phyloP scores from a whole-genome alignment of 2,329 filamentous ascomycete genomes.

The Colletotrichum abscissum region DNA sequence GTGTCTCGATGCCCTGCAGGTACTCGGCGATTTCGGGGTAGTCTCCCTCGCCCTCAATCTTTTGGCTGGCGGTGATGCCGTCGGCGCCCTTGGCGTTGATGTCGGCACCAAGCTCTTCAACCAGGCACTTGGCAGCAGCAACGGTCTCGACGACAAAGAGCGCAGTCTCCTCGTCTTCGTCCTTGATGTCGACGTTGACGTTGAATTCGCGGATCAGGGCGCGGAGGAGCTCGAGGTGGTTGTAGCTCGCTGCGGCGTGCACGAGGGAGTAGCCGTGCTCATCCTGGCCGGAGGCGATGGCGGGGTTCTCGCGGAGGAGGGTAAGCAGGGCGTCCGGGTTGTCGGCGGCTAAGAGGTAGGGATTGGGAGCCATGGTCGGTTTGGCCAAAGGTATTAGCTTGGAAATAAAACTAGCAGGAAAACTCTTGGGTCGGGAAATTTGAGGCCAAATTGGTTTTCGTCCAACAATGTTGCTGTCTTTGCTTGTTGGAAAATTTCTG shows the following conservation, averaged over 20 bases:
- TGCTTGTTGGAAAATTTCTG: slow-evolving; percentile 34
- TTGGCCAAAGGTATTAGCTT: background rate
- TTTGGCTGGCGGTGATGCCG: slow-evolving; percentile 83
- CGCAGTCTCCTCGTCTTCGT: slow-evolving; percentile 95
- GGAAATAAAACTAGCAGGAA: background rate
- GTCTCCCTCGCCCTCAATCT: slow-evolving; percentile 82
- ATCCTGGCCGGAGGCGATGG: slow-evolving; percentile 85
- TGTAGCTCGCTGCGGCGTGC: slow-evolving; percentile 94
- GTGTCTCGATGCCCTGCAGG: slow-evolving; percentile 56
- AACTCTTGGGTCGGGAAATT: background rate
- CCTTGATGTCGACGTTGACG: slow-evolving; percentile 83
- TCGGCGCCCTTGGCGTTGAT: slow-evolving; percentile 74
- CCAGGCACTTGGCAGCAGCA: slow-evolving; percentile 80
- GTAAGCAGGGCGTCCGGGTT: slow-evolving; percentile 79
- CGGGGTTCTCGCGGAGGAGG: slow-evolving; percentile 78
- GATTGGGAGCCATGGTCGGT: slow-evolving; percentile 64
- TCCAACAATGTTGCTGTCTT: background rate
- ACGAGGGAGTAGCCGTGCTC: slow-evolving; percentile 93
- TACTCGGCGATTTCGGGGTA: slow-evolving; percentile 82
- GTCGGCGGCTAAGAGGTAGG: slow-evolving; percentile 84
- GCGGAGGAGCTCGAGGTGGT: slow-evolving; percentile 83
- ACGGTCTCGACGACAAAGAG: slow-evolving; percentile 90
- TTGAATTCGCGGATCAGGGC: slow-evolving; percentile 79
- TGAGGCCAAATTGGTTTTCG: slow-evolving; percentile 22
- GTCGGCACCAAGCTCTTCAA: slow-evolving; percentile 85